These are phyloP conservation scores for Leptographium flavum DNA, from an alignment of 2,329 filamentous ascomycete species.

Conservation along the genomic window DNA sequence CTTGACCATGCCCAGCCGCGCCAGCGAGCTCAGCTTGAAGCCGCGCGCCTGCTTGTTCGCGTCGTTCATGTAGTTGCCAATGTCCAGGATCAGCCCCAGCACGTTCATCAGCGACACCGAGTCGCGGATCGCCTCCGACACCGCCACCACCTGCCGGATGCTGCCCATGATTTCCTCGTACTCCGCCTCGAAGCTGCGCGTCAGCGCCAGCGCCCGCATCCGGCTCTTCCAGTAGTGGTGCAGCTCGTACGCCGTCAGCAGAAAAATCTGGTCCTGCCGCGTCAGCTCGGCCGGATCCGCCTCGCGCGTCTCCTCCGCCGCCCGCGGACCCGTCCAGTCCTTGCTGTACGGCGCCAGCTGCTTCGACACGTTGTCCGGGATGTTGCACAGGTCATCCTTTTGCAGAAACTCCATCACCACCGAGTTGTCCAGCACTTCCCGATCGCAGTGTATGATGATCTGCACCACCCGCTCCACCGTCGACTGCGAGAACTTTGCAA, in stretches of 20 bases:
- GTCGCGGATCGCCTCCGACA: constrained; percentile 80
- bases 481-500: constrained; percentile 82
- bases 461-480: constrained; percentile 74
- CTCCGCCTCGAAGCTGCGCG: constrained; percentile 68
- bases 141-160: constrained; percentile 69
- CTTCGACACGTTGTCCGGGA: constrained; percentile 82
- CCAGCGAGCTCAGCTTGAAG: constrained; percentile 93
- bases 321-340: constrained; percentile 87
- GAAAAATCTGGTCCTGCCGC: constrained; percentile 86
- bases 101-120: constrained; percentile 94
- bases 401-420: constrained; percentile 96
- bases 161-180: constrained; percentile 85
- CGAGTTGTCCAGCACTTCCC: constrained; percentile 70
- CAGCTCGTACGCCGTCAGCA: constrained; percentile 84
- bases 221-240: constrained; percentile 98
- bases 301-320: constrained; percentile 63
- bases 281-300: constrained; percentile 80
- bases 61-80: constrained; percentile 99
- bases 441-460: constrained; percentile 93
- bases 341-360: constrained; percentile 90
- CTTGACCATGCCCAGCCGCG: constrained; percentile 91
- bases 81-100: constrained; percentile 86
- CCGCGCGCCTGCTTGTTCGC: constrained; percentile 95
- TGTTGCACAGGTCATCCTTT: constrained; percentile 81
- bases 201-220: constrained; percentile 80